Evolutionary conservation across 2,329 filamentous ascomycete species (phyloP).

Genomic region (Monosporascus ibericus): DNA sequence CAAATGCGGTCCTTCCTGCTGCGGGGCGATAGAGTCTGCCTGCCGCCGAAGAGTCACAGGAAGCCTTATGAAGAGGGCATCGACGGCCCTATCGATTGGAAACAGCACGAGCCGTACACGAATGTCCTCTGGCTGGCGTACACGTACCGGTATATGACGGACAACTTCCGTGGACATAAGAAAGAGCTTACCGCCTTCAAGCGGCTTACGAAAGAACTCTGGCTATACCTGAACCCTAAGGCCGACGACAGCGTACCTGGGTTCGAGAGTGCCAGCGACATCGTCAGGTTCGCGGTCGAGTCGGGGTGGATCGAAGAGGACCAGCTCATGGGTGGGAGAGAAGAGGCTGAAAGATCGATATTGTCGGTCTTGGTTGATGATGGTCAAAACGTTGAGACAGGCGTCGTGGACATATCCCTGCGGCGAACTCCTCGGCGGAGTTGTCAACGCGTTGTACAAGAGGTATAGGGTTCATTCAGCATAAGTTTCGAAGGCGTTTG

Average conservation of each 20-base stretch:
- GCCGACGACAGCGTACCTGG: conserved; percentile 40
- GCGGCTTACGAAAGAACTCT: conserved; percentile 45
- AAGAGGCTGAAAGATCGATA: conserved; percentile 26
- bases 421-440: conserved; percentile 19
- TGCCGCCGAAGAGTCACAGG: conserved; percentile 41
- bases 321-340: conserved; percentile 38
- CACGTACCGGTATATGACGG: conserved; percentile 47
- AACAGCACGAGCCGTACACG: conserved; percentile 51
- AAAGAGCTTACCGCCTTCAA: conserved; percentile 41
- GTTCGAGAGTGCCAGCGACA: conserved; percentile 50
- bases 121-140: conserved; percentile 63
- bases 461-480: not conserved
- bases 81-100: conserved; percentile 48
- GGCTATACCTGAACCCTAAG: conserved; percentile 46
- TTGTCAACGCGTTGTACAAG: not conserved
- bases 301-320: conserved; percentile 50
- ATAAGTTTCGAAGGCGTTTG: not conserved
- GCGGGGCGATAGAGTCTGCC: conserved; percentile 42
- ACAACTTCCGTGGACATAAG: conserved; percentile 41
- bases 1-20: conserved; percentile 55
- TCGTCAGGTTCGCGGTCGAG: conserved; percentile 52
- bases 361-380: conserved; percentile 20
- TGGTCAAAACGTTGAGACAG: conserved; percentile 3
- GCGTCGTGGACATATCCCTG: conserved; percentile 7
- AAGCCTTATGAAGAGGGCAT: conserved; percentile 40